Evolutionary conservation across 2,329 filamentous ascomycete species (phyloP), one percentile per base, ranked within the genome.

Genomic region (Pleoardoris graminearum): DNA sequence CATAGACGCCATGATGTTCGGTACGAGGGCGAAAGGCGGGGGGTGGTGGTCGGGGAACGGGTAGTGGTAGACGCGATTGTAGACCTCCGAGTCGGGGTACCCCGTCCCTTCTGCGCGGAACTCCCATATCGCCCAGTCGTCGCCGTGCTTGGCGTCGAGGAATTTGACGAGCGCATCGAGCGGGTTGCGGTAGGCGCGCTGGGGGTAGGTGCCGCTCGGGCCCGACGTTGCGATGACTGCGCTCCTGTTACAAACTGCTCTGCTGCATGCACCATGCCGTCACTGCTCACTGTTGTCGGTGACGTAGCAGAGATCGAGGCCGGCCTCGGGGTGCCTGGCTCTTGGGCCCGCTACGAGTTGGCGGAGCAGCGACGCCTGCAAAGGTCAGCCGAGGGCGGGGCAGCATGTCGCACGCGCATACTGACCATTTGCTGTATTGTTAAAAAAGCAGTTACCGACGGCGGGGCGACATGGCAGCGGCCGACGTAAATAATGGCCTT

Each of bases 41-140:
- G 94, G 94, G 70, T 99, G 94, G 70, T 99, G 94, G 70, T 99
- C 94, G 0, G 94, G 94, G 85, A 90, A 99, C 0, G 94, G 94
- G 67, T 92, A 97, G 75, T 99, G 94, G 58, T 88, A 84, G 58
- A 97, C 87, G 3, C 92, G 83, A 29, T 85, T 82, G 70, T 96
- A 91, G 1, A 99, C 93, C 52, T 92, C 89, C 16, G 86, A 83
- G 68, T 99, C 94, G 0, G 91, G 91, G 67, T 99, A 99, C 1
- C 94, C 94, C 0, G 94, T 97, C 4, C 94, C 94, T 72, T 99
- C 94, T 30, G 91, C 94, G 39, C 94, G 87, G 65, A 99, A 99
- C 76, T 99, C 94, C 91, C 93, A 99, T 66, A 99, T 96, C 3
- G 88, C 86, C 94, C 94, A 99, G 58, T 94, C 79, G 22, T 85